Evolutionary conservation across 495 filamentous ascomycete genomes (phyloP), one percentile per base, ranked within the genome.

Genomic region (Sabuloglossum arenarium): DNA sequence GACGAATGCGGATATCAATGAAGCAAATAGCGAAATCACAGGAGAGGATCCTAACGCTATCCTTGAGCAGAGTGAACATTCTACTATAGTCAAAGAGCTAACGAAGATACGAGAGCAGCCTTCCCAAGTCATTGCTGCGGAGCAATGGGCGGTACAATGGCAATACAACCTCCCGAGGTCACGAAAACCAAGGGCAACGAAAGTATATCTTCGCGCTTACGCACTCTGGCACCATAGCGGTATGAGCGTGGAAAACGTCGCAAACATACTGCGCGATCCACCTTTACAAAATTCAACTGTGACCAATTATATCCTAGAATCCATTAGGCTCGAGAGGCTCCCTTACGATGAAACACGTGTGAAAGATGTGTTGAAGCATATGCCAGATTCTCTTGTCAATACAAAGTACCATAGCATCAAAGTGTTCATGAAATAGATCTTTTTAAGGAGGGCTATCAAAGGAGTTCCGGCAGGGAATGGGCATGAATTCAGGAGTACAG

Each of bases 181-280:
- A 61, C 58, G 50, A 39, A 61, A 46, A 34, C 39, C 42, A 49
- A 59, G 56, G 58, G 55, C 67, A 6, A 37, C 57, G 6, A 56
- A 56, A 0, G 28, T 70, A 1, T 60, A 69, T n/a, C 70, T 85
- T 14, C 73, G 79, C 21, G 73, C 78, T 1, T 84, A 83, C 59
- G 70, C 73, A 55, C 65, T 85, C 50, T 86, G 81, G 81, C 66
- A 78, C 59, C 47, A 63, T 5, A 65, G 66, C 10, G 63, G 63
- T 14, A 66, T 80, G 6, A 56, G 64, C 0, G 60, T 76, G 4
- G 39, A 59, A 0, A 63, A 66, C 0, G 68, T 80, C n/a, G 76
- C 76, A n/a, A 59, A 51, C 8, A 52, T 78, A 10, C 60, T 80
- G 31, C 67, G 79, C 0, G 68, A 77, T 19, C 77, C 79, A 19